Base-by-base conservation (phyloP, 805 yeast genomes). In the Saccharomycopsis microspora region DNA sequence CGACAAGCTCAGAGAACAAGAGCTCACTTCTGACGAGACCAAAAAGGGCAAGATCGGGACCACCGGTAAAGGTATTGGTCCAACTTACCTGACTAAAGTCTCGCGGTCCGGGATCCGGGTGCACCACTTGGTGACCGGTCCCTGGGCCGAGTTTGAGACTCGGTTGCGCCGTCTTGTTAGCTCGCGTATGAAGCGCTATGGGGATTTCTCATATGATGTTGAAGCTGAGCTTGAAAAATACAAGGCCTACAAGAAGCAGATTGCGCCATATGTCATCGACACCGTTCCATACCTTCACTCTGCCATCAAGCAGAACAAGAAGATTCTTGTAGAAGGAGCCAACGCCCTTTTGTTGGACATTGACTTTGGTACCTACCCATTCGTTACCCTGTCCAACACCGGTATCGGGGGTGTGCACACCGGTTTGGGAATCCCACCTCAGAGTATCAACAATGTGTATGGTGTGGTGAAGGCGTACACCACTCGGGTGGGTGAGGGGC, bases 401-500 rank as follows among this genome's bases (percentile, higher is more conserved):
- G 94, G 96, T 59, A 87, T 93, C 60, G 98, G 98, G 57, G 98
- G 98, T 69, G 97, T 93, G 45, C 72, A 88, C 60, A 93, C 98
- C 38, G 98, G 98, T 53, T 76, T 93, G 56, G 98, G 97, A 57
- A 66, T 93, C 52, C 96, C 97, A n/a, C 98, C 98, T 57, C 76
- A 72, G 55, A 69, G 80, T 54, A 82, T 93, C 58, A 75, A 72
- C 46, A 82, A 87, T 64, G 72, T 88, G 41, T 87, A 82, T 64
- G 98, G 98, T 67, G 98, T 93, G 30, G 97, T 90, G 42, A 93
- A 93, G 72, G 97, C 97, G 39, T 93, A 93, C 69, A 93, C 98
- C 42, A 93, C 98, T 36, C 81, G 98, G 68, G 98, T 93, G 48
- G 98, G 98, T 59, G 97, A 89, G 63, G 98, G 98, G 55, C 98